Conservation (phyloP, 2,329 filamentous ascomycete species). For the Colletotrichum orbiculare region DNA sequence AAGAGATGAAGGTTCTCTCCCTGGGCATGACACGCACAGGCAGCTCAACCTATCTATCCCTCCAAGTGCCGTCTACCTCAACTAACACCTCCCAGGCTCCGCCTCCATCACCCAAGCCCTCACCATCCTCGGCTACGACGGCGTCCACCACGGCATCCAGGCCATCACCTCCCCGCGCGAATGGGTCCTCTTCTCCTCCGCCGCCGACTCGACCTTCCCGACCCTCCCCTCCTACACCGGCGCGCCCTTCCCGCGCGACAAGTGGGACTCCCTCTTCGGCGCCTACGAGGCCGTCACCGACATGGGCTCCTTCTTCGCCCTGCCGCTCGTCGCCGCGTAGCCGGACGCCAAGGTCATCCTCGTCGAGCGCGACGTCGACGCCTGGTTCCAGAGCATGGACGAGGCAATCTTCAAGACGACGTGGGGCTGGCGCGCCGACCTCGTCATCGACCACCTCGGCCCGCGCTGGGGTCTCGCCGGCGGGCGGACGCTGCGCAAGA, state of each 20-base stretch:
- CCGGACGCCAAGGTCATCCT: slow-evolving; percentile 79
- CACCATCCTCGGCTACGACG: slow-evolving; percentile 45
- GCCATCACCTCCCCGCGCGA: slow-evolving; percentile 40
- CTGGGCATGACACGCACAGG: slow-evolving; percentile 47
- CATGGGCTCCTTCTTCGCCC: slow-evolving; percentile 70
- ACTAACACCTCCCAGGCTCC: slow-evolving; percentile 27
- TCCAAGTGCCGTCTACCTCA: not conserved
- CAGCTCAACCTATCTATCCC: not conserved
- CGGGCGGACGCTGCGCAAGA: slow-evolving; percentile 39
- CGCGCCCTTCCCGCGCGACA: slow-evolving; percentile 30
- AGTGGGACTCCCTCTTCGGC: slow-evolving; percentile 43
- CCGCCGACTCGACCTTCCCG: slow-evolving; percentile 45
- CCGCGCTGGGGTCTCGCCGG: slow-evolving; percentile 47
- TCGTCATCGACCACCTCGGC: slow-evolving; percentile 41
- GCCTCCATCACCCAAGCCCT: slow-evolving; percentile 49
- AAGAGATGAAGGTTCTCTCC: slow-evolving; percentile 44
- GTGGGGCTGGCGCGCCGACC: slow-evolving; percentile 37
- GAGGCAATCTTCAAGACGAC: slow-evolving; percentile 41
- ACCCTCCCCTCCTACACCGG: slow-evolving; percentile 38
- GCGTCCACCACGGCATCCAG: slow-evolving; percentile 46
- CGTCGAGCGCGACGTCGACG: slow-evolving; percentile 38
- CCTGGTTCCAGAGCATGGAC: slow-evolving; percentile 18
- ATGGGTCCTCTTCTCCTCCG: slow-evolving; percentile 42
- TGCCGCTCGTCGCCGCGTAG: slow-evolving; percentile 77
- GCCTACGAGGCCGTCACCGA: slow-evolving; percentile 46